phyloP scores from a whole-genome alignment of 108 stramenopile species.

The Phaeodactylum tricornutum region DNA sequence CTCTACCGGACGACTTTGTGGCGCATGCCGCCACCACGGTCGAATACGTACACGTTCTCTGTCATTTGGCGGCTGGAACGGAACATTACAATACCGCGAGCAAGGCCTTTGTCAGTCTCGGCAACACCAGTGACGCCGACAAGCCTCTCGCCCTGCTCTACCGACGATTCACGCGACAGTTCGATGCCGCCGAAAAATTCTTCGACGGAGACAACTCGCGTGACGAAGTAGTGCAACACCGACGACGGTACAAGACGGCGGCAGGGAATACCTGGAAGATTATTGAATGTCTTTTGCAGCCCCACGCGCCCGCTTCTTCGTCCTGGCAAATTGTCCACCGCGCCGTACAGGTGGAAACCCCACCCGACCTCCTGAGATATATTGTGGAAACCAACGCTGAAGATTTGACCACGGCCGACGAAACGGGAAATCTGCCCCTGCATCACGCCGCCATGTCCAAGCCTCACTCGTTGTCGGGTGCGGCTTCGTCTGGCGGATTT shows the following conservation, averaged over 20 bases:
- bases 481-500: constrained; percentile 2
- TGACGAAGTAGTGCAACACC: constrained; percentile 62
- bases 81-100: constrained; percentile 2
- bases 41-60: constrained; percentile 26
- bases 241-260: constrained; percentile 59
- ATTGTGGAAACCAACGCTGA: constrained; percentile 82
- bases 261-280: constrained; percentile 82
- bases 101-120: constrained; percentile 12
- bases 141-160: constrained; percentile 69
- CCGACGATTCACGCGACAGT: constrained; percentile 71
- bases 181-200: constrained; percentile 77
- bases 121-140: constrained; percentile 45
- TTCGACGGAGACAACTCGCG: constrained; percentile 84
- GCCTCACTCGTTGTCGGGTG: constrained; percentile 11
- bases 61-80: constrained; percentile 3
- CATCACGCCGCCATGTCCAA: constrained; percentile 69
- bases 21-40: constrained; percentile 48
- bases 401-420: constrained; percentile 56
- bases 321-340: constrained; percentile 60
- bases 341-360: constrained; percentile 64
- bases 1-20: constrained; percentile 64
- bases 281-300: constrained; percentile 49
- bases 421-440: constrained; percentile 54
- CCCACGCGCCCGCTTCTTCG: not conserved
- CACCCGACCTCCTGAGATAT: constrained; percentile 73